Percentiles rank a stretch among this genome's conserved stretches.
These are phyloP conservation scores for Fimicolochytrium jonesii DNA, from an alignment of 192 early-diverging fungal species.

Conservation along the genomic window DNA sequence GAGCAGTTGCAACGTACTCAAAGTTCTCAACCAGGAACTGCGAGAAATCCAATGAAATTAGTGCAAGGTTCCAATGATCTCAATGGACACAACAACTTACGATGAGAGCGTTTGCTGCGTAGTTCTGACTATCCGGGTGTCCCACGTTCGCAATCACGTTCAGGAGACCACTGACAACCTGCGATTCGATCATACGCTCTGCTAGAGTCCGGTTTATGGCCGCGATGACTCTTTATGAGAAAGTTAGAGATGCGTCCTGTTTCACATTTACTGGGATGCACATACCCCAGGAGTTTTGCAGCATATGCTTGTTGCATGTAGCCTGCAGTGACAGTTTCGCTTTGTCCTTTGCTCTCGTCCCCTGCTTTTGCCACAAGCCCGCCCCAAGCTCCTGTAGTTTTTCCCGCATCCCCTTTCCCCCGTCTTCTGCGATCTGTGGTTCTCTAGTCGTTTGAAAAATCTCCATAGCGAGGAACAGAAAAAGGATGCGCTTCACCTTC, in stretches of 20 bases:
- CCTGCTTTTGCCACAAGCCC: conserved; percentile 15
- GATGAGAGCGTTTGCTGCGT: conserved; percentile 47
- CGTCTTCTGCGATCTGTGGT: conserved; percentile 39
- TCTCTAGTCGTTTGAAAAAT: too few relatives aligned
- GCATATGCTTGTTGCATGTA: conserved; percentile 62
- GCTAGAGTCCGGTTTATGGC: conserved; percentile 43
- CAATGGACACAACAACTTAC: conserved; percentile 10
- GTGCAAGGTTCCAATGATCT: background rate
- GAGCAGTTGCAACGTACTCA: conserved; percentile 36
- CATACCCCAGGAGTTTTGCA: conserved; percentile 53
- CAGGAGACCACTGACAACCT: conserved; percentile 52
- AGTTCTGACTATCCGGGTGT: conserved; percentile 57
- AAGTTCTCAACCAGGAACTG: conserved; percentile 45
- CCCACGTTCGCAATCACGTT: conserved; percentile 51
- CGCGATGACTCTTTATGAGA: conserved; percentile 57
- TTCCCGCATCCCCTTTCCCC: conserved; percentile 24
- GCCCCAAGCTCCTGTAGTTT: conserved; percentile 33
- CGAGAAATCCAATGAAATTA: background rate
- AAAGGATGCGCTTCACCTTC: too few relatives aligned
- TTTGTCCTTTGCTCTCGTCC: conserved; percentile 38
- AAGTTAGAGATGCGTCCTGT: too few relatives aligned
- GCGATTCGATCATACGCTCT: conserved; percentile 49
- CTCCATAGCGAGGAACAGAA: too few relatives aligned
- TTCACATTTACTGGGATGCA: too few relatives aligned
- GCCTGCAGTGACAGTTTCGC: conserved; percentile 38